These are phyloP conservation scores for Capillidium rhysosporum DNA, from an alignment of 371 early-diverging fungal genomes.

Conservation along the genomic window DNA sequence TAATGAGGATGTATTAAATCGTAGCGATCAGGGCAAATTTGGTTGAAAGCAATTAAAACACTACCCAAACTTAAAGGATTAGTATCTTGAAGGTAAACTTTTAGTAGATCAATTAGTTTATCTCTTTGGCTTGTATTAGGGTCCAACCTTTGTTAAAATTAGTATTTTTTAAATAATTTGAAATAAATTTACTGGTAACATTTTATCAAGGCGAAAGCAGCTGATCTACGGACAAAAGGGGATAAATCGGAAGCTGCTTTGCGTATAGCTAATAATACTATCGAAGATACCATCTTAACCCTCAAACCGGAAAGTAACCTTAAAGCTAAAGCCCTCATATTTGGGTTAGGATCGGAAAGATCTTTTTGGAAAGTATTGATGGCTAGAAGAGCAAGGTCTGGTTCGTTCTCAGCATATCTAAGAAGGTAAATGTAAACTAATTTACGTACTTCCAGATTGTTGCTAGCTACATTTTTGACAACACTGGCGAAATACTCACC, in stretches of 20 bases:
- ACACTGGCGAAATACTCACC: conserved; percentile 86
- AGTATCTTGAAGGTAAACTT: conserved; percentile 54
- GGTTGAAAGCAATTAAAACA: conserved; percentile 66
- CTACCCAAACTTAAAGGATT: conserved; percentile 74
- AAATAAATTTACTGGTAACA: conserved; percentile 36
- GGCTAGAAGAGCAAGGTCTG: conserved; percentile 79
- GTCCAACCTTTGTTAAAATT: conserved; percentile 42
- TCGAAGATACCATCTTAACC: conserved; percentile 72
- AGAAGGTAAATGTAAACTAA: conserved; percentile 86
- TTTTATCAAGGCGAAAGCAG: conserved; percentile 80
- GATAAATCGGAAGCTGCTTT: conserved; percentile 69
- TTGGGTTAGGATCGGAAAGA: conserved; percentile 73
- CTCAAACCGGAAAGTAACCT: conserved; percentile 88
- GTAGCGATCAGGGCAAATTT: conserved; percentile 63
- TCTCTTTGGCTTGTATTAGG: conserved; percentile 28
- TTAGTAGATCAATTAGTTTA: conserved; percentile 52
- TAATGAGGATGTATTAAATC: conserved; percentile 78
- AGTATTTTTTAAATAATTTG: background rate
- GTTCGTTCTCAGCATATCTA: conserved; percentile 86
- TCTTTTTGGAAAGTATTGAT: conserved; percentile 95
- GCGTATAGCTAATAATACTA: conserved; percentile 72
- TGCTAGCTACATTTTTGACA: conserved; percentile 88
- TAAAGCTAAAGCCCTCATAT: conserved; percentile 85
- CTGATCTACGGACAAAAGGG: conserved; percentile 83
- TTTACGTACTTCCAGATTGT: conserved; percentile 74